These are phyloP conservation scores for Lasiodiplodia theobromae DNA, from an alignment of 2,329 filamentous ascomycete species.

Conservation along the genomic window DNA sequence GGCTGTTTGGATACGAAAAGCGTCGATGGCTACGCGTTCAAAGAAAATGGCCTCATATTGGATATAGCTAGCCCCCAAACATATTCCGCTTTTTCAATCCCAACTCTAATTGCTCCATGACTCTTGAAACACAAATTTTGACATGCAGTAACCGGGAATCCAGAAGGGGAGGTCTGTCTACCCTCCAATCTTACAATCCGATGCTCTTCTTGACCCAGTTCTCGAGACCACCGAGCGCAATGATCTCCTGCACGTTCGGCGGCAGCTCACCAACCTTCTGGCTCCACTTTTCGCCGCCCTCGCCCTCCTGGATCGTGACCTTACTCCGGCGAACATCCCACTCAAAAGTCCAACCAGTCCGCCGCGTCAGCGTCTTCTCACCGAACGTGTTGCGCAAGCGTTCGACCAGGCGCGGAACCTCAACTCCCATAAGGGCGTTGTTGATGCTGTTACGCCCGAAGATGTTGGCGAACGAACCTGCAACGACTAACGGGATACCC, in stretches of 20 bases:
- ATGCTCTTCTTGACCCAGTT: constrained; percentile 82
- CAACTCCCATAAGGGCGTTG: constrained; percentile 76
- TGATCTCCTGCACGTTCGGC: constrained; percentile 77
- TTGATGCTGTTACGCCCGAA: constrained; percentile 82
- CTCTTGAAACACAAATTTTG: constrained; percentile 10
- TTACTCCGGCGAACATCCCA: constrained; percentile 81
- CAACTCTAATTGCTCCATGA: constrained; percentile 11
- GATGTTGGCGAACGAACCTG: constrained; percentile 84
- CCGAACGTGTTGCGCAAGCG: constrained; percentile 69
- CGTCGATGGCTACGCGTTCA: neutral
- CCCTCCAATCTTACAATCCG: constrained; percentile 33
- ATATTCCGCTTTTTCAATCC: constrained; percentile 10
- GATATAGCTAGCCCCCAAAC: constrained; percentile 12
- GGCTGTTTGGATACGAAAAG: neutral
- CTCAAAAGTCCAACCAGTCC: constrained; percentile 82
- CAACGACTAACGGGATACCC: constrained; percentile 79
- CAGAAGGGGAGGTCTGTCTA: neutral
- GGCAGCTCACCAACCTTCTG: constrained; percentile 85
- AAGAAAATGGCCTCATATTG: constrained; percentile 3
- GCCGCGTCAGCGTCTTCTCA: constrained; percentile 67
- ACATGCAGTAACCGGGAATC: constrained; percentile 1
- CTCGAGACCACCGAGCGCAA: constrained; percentile 72
- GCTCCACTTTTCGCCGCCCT: constrained; percentile 72
- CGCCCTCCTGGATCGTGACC: constrained; percentile 74
- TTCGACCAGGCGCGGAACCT: constrained; percentile 71